Conservation (phyloP, 805 yeast species). For the Wickerhamomyces sydowiorum region DNA sequence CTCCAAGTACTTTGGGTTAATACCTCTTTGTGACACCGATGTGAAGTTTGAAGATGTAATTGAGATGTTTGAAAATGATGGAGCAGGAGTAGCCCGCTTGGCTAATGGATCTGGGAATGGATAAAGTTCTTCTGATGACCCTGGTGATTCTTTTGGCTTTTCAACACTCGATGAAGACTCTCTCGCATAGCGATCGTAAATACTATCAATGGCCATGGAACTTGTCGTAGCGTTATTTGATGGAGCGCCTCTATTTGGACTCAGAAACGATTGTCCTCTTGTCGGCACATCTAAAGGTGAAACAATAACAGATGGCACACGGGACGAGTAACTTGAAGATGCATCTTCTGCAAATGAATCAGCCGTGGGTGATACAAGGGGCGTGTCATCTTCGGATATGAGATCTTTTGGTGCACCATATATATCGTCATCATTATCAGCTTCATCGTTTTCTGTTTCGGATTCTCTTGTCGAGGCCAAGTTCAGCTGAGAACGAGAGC, state of each 20-base stretch:
- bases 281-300: slow-evolving; percentile 10
- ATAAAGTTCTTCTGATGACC: slow-evolving; percentile 5
- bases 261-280: neutral
- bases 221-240: neutral
- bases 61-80: slow-evolving; percentile 27
- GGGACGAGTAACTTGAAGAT: slow-evolving; percentile 20
- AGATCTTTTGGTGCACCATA: neutral
- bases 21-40: slow-evolving; percentile 70
- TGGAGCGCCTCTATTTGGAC: neutral
- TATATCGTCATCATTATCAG: neutral
- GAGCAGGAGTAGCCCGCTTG: slow-evolving; percentile 21
- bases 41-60: slow-evolving; percentile 55
- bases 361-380: neutral
- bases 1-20: slow-evolving; percentile 49
- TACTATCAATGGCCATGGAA: neutral
- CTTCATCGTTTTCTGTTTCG: neutral
- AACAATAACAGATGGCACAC: slow-evolving; percentile 11
- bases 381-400: neutral
- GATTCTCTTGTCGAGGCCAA: neutral
- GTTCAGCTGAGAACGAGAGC: neutral
- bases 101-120: slow-evolving; percentile 20
- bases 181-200: slow-evolving; percentile 8
- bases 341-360: slow-evolving; percentile 9
- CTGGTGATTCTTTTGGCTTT: neutral
- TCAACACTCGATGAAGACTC: slow-evolving; percentile 4